These are phyloP conservation scores for Ailanthus altissimus DNA, from an alignment of 345 rosid genomes.

Conservation along the genomic window DNA sequence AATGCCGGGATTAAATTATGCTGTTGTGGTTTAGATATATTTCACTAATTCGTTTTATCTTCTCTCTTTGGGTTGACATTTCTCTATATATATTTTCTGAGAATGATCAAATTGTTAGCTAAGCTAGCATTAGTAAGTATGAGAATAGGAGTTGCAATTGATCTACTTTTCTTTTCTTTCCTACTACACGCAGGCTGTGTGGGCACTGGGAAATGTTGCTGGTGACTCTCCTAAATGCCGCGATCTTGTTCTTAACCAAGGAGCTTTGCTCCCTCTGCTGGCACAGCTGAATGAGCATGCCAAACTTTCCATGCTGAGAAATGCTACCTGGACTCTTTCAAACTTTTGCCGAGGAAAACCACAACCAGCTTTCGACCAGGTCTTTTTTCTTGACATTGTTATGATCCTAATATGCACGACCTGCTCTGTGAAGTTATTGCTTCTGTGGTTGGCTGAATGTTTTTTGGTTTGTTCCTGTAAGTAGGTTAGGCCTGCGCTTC, in stretches of 20 bases:
- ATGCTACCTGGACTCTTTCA: conserved; percentile 91
- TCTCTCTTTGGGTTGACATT: not conserved
- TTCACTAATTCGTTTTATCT: not conserved
- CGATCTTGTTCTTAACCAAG: conserved; percentile 62
- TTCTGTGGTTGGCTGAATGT: not conserved
- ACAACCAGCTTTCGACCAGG: conserved; percentile 75
- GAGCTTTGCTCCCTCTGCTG: conserved; percentile 66
- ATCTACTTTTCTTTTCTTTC: not conserved
- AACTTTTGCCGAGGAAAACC: conserved; percentile 90
- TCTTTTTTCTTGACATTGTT: conserved; percentile 26
- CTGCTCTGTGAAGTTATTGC: not conserved
- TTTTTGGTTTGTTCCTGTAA: not conserved
- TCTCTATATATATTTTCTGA: not conserved
- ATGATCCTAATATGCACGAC: not conserved
- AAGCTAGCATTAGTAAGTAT: not conserved
- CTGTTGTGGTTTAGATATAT: not conserved
- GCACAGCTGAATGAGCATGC: conserved; percentile 68
- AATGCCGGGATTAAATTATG: not conserved
- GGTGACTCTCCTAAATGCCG: conserved; percentile 88
- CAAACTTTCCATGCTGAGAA: conserved; percentile 78
- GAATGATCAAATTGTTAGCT: not conserved
- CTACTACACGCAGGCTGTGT: conserved; percentile 55
- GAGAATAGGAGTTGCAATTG: not conserved
- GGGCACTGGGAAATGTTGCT: conserved; percentile 92
- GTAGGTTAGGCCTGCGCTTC: conserved; percentile 77